Conservation (phyloP, 805 yeast species). For the Candida broadrunensis region DNA sequence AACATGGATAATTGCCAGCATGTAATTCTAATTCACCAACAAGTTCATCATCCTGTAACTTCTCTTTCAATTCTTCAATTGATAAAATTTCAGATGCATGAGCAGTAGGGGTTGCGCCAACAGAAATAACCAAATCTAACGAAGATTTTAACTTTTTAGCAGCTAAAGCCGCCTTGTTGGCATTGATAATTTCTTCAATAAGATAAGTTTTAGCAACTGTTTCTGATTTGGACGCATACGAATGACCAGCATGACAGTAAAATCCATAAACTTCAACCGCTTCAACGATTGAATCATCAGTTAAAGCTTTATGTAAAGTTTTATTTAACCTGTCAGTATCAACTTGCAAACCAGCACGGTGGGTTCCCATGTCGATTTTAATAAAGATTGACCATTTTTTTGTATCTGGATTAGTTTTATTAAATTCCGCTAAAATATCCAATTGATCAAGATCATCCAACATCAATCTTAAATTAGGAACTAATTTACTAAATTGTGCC, state of each 20-base stretch:
- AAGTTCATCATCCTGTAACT: constrained; percentile 12
- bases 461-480: constrained; percentile 52
- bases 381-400: constrained; percentile 62
- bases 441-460: constrained; percentile 61
- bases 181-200: constrained; percentile 56
- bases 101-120: constrained; percentile 83
- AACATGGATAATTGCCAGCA: constrained; percentile 76
- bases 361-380: constrained; percentile 69
- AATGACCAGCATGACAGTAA: constrained; percentile 79
- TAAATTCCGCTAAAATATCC: constrained; percentile 40
- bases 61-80: constrained; percentile 18
- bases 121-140: constrained; percentile 51
- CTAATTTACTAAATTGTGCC: constrained; percentile 36
- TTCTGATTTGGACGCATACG: constrained; percentile 49
- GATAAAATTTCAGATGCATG: constrained; percentile 47
- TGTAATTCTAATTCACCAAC: constrained; percentile 60
- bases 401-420: constrained; percentile 14
- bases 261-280: constrained; percentile 57
- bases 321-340: constrained; percentile 32
- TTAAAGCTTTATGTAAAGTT: constrained; percentile 28
- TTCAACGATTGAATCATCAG: constrained; percentile 17
- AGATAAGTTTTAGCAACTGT: constrained; percentile 48
- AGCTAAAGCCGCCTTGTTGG: constrained; percentile 48
- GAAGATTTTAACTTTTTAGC: constrained; percentile 34
- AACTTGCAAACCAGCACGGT: constrained; percentile 57